Evolutionary conservation across 2,329 filamentous ascomycete genomes (phyloP).

Genomic region (Claviceps maximensis): DNA sequence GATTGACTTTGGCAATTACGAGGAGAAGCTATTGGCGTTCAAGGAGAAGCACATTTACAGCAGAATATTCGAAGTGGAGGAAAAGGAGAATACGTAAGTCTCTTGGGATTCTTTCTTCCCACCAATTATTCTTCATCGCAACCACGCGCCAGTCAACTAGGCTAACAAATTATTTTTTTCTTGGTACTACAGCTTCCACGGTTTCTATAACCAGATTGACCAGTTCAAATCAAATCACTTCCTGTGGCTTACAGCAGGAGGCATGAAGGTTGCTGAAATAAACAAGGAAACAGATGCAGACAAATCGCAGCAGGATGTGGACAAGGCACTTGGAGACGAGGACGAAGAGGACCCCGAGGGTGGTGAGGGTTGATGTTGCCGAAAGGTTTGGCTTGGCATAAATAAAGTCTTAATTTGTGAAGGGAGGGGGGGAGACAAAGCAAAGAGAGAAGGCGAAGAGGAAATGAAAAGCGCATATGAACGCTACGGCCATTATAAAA

Average conservation of each 20-base stretch:
- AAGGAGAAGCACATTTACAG: constrained; percentile 88
- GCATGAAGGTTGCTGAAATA: constrained; percentile 45
- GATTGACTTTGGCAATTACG: constrained; percentile 68
- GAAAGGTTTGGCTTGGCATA: too few relatives aligned
- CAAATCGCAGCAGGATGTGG: constrained; percentile 29
- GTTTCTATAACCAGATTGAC: constrained; percentile 69
- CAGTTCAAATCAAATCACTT: constrained; percentile 60
- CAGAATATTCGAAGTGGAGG: constrained; percentile 80
- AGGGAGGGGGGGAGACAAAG: too few relatives aligned
- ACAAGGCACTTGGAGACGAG: constrained; percentile 38
- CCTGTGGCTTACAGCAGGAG: constrained; percentile 60
- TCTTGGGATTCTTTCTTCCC: background rate
- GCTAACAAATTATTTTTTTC: constrained; percentile 6
- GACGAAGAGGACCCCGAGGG: constrained; percentile 37
- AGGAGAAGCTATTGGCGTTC: constrained; percentile 71
- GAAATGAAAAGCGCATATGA: background rate
- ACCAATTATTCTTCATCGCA: background rate
- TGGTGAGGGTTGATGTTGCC: constrained; percentile 23
- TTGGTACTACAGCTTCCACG: constrained; percentile 45
- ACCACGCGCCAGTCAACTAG: background rate
- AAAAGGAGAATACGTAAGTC: constrained; percentile 72
- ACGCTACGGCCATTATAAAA: background rate
- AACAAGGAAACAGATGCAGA: constrained; percentile 15
- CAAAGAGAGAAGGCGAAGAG: background rate
- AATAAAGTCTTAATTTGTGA: too few relatives aligned